These are phyloP conservation scores for Barnettozyma botsteinii DNA, from an alignment of 805 yeast species.

Conservation along the genomic window DNA sequence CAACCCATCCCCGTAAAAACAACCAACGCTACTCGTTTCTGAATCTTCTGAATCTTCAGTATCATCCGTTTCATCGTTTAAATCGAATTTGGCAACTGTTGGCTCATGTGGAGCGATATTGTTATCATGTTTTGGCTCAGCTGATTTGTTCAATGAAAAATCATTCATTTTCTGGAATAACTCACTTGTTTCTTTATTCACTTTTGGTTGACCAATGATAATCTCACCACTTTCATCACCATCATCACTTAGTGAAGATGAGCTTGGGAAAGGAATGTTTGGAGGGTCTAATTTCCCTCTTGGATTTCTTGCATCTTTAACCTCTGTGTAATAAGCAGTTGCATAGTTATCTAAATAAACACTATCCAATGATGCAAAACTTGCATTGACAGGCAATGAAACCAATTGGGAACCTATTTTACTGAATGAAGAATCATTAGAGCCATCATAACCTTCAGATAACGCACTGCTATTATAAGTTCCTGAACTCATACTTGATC, in stretches of 20 bases:
- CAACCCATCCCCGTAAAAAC: conserved; percentile 6
- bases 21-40: conserved; percentile 3
- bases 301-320: conserved; percentile 16
- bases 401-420: conserved; percentile 48
- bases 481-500: conserved; percentile 15
- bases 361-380: conserved; percentile 75
- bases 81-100: conserved; percentile 6
- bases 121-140: conserved; percentile 13
- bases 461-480: conserved; percentile 2
- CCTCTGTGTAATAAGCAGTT: conserved; percentile 15
- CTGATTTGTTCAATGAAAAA: conserved; percentile 16
- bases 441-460: conserved; percentile 4
- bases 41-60: conserved; percentile 7
- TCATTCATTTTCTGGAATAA: conserved; percentile 15
- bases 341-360: conserved; percentile 51
- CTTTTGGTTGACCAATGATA: not conserved
- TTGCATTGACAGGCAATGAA: conserved; percentile 61
- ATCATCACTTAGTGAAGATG: not conserved
- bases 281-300: conserved; percentile 5
- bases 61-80: conserved; percentile 10
- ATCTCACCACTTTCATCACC: no score
- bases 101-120: conserved; percentile 20
- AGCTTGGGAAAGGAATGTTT: conserved; percentile 1
- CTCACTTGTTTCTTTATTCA: not conserved
- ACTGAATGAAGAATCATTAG: conserved; percentile 31